phyloP scores from a whole-genome alignment of 352 stramenopile genomes.

The Phytophthora megakarya region DNA sequence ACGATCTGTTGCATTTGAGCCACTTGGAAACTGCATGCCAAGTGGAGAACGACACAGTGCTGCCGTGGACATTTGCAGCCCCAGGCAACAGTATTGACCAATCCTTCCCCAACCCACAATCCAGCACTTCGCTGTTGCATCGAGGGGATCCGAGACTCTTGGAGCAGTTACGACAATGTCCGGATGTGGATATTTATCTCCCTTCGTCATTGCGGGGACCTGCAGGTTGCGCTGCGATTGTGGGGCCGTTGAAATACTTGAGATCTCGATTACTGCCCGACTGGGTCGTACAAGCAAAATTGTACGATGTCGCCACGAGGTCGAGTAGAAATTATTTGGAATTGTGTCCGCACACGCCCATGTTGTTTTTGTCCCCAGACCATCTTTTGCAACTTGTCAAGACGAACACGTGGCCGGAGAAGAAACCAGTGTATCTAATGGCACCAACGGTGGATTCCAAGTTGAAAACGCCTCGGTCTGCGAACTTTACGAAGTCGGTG shows the following conservation, averaged over 20 bases:
- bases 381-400: constrained; percentile 21
- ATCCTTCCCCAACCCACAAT: constrained; percentile 14
- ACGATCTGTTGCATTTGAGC: constrained; percentile 50
- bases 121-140: constrained; percentile 30
- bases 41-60: constrained; percentile 38
- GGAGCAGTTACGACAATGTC: constrained; percentile 48
- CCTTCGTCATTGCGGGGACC: constrained; percentile 27
- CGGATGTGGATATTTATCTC: constrained; percentile 71
- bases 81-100: constrained; percentile 8
- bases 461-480: not conserved
- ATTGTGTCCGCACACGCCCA: constrained; percentile 44
- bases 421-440: constrained; percentile 58
- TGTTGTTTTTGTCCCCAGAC: constrained; percentile 56
- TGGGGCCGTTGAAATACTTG: constrained; percentile 34
- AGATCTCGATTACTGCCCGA: constrained; percentile 34
- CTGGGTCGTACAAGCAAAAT: constrained; percentile 28
- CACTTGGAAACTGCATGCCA: constrained; percentile 44
- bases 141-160: constrained; percentile 46
- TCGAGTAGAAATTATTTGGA: constrained; percentile 46
- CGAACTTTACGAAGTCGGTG: constrained; percentile 24
- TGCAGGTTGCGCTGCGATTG: constrained; percentile 55
- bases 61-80: constrained; percentile 41
- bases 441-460: constrained; percentile 23
- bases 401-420: constrained; percentile 31
- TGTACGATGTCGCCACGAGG: constrained; percentile 27